phyloP scores from a whole-genome alignment of 2,329 filamentous ascomycete genomes.

The Pleoardoris graminearum region DNA sequence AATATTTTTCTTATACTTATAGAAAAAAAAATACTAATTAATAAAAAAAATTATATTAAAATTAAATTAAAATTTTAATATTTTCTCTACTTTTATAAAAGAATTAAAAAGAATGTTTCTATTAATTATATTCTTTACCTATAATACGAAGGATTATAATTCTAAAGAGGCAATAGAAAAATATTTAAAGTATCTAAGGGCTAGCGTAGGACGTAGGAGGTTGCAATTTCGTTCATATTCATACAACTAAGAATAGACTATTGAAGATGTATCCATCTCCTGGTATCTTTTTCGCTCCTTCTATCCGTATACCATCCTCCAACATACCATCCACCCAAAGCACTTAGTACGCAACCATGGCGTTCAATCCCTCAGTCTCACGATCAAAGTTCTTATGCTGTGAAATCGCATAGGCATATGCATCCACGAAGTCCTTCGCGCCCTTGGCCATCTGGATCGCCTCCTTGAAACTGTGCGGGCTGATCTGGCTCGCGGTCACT shows the following conservation, averaged over 20 bases:
- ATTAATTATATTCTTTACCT: too few relatives aligned
- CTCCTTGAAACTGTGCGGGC: constrained; percentile 64
- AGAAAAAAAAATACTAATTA: too few relatives aligned
- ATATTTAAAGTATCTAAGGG: too few relatives aligned
- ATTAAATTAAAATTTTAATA: too few relatives aligned
- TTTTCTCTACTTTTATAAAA: too few relatives aligned
- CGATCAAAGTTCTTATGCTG: constrained; percentile 74
- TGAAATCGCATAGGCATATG: constrained; percentile 70
- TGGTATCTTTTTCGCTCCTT: background rate
- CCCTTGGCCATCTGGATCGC: constrained; percentile 66
- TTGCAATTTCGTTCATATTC: too few relatives aligned
- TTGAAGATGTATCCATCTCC: background rate
- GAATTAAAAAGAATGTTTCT: too few relatives aligned
- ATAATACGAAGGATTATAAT: too few relatives aligned
- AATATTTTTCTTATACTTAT: too few relatives aligned
- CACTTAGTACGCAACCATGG: constrained; percentile 68
- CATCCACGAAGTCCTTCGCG: constrained; percentile 69
- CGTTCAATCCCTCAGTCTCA: constrained; percentile 70
- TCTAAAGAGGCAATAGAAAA: too few relatives aligned
- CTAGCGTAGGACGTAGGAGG: too few relatives aligned
- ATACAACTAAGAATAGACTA: background rate
- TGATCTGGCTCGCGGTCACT: constrained; percentile 63
- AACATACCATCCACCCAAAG: background rate
- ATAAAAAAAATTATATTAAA: too few relatives aligned
- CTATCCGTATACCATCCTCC: background rate